Percentiles rank a stretch among this genome's conserved stretches.
phyloP scores from a whole-genome alignment of 208 protist genomes.

The Leishmania tarentolae region DNA sequence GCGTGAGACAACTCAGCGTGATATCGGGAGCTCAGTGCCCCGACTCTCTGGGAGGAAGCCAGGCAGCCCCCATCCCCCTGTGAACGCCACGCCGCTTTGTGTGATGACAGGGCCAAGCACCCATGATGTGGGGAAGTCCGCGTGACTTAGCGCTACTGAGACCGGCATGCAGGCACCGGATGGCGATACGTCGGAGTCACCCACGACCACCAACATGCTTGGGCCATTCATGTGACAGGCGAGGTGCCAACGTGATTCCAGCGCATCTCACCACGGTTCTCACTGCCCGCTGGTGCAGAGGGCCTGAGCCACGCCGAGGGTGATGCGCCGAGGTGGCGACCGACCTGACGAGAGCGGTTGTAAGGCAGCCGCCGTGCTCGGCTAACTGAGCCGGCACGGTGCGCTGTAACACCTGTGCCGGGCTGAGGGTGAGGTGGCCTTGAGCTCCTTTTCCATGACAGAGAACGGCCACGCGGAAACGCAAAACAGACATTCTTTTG shows the following conservation, averaged over 20 bases:
- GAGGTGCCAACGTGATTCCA: not conserved
- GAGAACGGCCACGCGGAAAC: not conserved
- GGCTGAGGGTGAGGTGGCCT: not conserved
- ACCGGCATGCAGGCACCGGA: not conserved
- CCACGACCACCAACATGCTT: not conserved
- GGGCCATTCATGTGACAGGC: not conserved
- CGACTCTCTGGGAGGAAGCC: not conserved
- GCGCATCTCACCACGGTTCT: not conserved
- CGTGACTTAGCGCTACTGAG: not conserved
- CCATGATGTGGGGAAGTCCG: not conserved
- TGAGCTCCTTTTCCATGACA: not conserved
- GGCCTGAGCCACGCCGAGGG: not conserved
- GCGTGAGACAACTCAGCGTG: not conserved
- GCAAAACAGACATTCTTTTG: not conserved
- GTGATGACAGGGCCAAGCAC: not conserved
- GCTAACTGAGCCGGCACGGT: not conserved
- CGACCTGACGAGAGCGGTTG: not conserved
- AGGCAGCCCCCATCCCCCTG: not conserved
- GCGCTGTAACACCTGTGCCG: not conserved
- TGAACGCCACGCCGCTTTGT: not conserved
- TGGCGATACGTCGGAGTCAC: not conserved
- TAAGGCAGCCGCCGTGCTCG: not conserved
- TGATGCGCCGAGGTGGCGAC: not conserved
- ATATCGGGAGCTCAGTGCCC: not conserved
- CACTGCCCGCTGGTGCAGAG: not conserved